Evolutionary conservation across 805 yeast species (phyloP), one percentile per base, ranked within the genome.

Genomic region (Candida dajiaensis): DNA sequence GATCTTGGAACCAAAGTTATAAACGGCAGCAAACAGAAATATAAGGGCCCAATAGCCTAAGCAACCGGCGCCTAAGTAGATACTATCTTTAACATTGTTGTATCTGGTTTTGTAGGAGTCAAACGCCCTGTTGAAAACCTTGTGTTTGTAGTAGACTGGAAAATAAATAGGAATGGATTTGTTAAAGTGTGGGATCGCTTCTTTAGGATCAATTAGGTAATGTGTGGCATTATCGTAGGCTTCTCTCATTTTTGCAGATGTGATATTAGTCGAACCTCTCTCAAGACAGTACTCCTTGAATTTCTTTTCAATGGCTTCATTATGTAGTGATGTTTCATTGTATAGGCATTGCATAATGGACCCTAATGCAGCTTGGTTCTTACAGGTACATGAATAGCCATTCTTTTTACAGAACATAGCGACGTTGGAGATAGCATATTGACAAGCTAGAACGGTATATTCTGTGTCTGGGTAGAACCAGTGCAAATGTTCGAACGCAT

Each of bases 1-100:
- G 20, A 45, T 38, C 41, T 43, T 45, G 46, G 50, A 50, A 25
- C 47, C 21, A 20, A 52, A 20, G 42, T 54, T 56, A 49, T 50
- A 50, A 13, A 75, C 19, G 2, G 70, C 69, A 2, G 76, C 68
- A 19, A 71, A 26, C 1, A 77, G 39, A 45, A 76, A 54, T 38
- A 79, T 62, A 1, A 66, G 43, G 4, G 66, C 72, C 80, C 81
- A 77, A 51, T 72, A 76, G 0, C 74, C 72, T 22, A 79, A 47
- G 29, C 70, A 51, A 1, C 69, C 77, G 13, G 70, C 62, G 31
- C 77, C 83, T 53, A 72, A 61, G 48, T 64, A 67, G 19, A 75
- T 66, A 3, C 81, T 73, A 19, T 63, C 62, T 45, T 67, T 70
- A 7, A 58, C 41, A 48, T 70, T 71, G 12, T 60, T 57, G 38